Evolutionary conservation across 108 stramenopile genomes (phyloP).

Genomic region (Licmophora abbreviata): DNA sequence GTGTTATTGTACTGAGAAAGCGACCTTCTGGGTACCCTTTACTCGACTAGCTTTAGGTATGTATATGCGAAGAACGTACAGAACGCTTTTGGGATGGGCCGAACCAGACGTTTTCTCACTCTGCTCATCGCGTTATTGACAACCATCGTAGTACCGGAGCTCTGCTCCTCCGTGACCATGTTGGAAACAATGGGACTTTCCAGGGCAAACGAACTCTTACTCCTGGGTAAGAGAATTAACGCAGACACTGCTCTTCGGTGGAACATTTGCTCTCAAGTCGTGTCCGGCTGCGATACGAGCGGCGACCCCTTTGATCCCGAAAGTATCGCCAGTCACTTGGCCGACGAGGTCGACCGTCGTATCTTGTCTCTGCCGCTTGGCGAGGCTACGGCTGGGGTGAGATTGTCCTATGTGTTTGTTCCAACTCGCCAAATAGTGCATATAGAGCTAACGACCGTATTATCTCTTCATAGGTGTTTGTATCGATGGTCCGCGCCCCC

Average conservation of each 20-base stretch:
- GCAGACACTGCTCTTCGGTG: conserved; percentile 30
- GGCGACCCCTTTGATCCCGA: conserved; percentile 17
- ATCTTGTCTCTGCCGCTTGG: conserved; percentile 20
- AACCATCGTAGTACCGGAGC: conserved; percentile 26
- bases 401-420: no score
- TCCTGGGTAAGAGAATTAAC: conserved; percentile 33
- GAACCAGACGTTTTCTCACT: not conserved
- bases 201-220: conserved; percentile 37
- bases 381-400: conserved; percentile 10
- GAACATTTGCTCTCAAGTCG: conserved; percentile 29
- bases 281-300: conserved; percentile 2
- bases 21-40: conserved; percentile 61
- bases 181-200: conserved; percentile 29
- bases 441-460: no score
- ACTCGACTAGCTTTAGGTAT: conserved; percentile 30
- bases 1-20: conserved; percentile 21
- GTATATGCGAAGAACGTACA: no score
- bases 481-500: conserved; percentile 6
- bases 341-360: conserved; percentile 13
- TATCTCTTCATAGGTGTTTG: conserved; percentile 15
- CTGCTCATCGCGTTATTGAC: not conserved
- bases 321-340: conserved; percentile 21
- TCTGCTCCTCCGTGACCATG: conserved; percentile 37
- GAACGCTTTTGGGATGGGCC: no score
- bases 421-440: no score